Evolutionary conservation across 306 rosid genomes (phyloP).

Genomic region (Corylus americana): DNA sequence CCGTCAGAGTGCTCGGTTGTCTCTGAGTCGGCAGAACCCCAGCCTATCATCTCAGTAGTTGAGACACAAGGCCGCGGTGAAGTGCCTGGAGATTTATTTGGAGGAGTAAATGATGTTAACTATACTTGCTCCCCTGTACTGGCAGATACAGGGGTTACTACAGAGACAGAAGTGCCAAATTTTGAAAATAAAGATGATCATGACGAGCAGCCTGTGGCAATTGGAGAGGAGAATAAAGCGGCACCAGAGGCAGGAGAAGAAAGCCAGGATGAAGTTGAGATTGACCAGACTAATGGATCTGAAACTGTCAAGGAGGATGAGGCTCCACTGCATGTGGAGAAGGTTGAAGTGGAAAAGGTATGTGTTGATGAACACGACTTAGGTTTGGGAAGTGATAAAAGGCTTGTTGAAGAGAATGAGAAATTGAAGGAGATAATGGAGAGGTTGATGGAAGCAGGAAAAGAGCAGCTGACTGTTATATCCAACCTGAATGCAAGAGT

Average conservation of each 20-base stretch:
- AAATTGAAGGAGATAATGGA: conserved; percentile 42
- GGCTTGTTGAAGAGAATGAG: conserved; percentile 37
- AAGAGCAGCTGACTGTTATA: conserved; percentile 40
- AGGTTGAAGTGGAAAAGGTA: background rate
- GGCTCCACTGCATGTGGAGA: background rate
- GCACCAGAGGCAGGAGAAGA: background rate
- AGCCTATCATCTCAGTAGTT: background rate
- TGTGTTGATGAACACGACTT: background rate
- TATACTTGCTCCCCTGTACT: background rate
- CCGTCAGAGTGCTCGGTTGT: background rate
- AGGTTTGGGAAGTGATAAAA: background rate
- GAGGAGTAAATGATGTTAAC: background rate
- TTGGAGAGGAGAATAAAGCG: background rate
- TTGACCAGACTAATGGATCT: background rate
- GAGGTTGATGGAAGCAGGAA: conserved; percentile 39
- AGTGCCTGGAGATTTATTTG: background rate
- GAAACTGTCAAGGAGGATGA: background rate
- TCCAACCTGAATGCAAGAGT: conserved; percentile 40
- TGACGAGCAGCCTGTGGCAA: background rate
- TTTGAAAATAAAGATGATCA: background rate
- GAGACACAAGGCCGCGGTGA: background rate
- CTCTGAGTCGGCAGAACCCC: background rate
- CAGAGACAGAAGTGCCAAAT: background rate
- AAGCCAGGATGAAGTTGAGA: background rate
- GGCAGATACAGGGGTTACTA: background rate